phyloP scores from a whole-genome alignment of 2,329 filamentous ascomycete species.

The Bipolaris cookei region DNA sequence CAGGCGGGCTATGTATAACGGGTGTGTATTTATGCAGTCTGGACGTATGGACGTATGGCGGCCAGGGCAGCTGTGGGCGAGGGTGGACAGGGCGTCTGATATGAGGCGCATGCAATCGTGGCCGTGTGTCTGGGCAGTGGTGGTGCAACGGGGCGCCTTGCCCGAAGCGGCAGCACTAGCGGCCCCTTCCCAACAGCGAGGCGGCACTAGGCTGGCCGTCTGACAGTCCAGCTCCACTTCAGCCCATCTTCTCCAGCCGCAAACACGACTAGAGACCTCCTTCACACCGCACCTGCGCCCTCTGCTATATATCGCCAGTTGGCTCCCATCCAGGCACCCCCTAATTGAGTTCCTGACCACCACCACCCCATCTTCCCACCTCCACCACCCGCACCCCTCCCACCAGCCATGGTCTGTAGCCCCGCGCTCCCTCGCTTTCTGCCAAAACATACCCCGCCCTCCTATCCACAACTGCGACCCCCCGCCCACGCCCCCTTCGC shows the following conservation, averaged over 20 bases:
- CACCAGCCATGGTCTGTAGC: slow-evolving; percentile 49
- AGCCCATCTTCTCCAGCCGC: slow-evolving; percentile 37
- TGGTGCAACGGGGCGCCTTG: slow-evolving; percentile 14
- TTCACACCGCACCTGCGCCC: slow-evolving; percentile 25
- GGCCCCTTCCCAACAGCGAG: slow-evolving; percentile 25
- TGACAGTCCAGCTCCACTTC: slow-evolving; percentile 33
- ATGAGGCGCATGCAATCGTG: slow-evolving; percentile 14
- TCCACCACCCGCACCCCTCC: slow-evolving; percentile 10
- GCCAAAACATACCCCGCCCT: slow-evolving; percentile 46
- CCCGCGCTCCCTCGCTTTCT: slow-evolving; percentile 30
- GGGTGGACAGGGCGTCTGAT: background rate
- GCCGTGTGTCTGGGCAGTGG: slow-evolving; percentile 11
- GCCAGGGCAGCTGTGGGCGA: background rate
- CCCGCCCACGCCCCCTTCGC: slow-evolving; percentile 12
- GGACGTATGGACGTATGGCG: too few relatives aligned
- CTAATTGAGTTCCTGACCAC: background rate
- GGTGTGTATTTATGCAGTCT: too few relatives aligned
- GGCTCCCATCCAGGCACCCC: slow-evolving; percentile 5
- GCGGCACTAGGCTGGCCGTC: slow-evolving; percentile 24
- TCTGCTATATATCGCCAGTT: slow-evolving; percentile 20
- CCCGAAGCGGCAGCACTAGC: slow-evolving; percentile 20
- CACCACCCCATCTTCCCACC: background rate
- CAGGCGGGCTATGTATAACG: slow-evolving; percentile 3
- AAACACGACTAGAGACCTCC: slow-evolving; percentile 31
- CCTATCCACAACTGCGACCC: slow-evolving; percentile 35